Conservation (phyloP, 1,284 basidiomycete genomes). For the Gastroboletus turbinatus region DNA sequence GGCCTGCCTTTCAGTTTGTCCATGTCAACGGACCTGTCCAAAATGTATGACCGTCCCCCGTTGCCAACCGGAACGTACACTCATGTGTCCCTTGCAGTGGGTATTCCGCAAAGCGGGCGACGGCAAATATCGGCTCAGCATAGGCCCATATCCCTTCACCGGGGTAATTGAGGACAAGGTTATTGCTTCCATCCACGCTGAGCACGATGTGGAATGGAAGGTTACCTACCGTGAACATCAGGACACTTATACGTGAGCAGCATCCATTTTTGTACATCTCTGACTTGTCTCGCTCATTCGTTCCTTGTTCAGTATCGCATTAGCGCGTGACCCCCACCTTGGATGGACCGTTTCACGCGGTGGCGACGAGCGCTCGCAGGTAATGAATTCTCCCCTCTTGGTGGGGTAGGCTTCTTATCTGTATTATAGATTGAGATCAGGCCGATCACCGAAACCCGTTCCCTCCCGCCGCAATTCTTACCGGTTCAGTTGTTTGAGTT, state of each 20-base stretch:
- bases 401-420: neutral
- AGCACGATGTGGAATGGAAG: neutral
- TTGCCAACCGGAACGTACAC: neutral
- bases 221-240: neutral
- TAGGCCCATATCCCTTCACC: neutral
- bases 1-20: neutral
- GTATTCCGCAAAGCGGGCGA: neutral
- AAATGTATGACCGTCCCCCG: neutral
- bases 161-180: neutral
- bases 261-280: neutral
- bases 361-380: too few species aligned
- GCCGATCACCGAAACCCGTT: neutral
- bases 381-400: neutral
- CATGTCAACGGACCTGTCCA: neutral
- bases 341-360: neutral
- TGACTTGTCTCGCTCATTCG: neutral
- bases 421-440: neutral
- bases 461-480: neutral
- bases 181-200: neutral
- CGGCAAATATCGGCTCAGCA: neutral
- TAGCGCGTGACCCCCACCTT: fast-evolving
- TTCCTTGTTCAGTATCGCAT: neutral
- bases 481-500: neutral
- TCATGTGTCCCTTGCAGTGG: neutral
- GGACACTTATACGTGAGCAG: neutral